Evolutionary conservation across 129 eudicot species (phyloP), one percentile per base, ranked within the genome.

Genomic region (Chrysanthemum lavandulifolium): DNA sequence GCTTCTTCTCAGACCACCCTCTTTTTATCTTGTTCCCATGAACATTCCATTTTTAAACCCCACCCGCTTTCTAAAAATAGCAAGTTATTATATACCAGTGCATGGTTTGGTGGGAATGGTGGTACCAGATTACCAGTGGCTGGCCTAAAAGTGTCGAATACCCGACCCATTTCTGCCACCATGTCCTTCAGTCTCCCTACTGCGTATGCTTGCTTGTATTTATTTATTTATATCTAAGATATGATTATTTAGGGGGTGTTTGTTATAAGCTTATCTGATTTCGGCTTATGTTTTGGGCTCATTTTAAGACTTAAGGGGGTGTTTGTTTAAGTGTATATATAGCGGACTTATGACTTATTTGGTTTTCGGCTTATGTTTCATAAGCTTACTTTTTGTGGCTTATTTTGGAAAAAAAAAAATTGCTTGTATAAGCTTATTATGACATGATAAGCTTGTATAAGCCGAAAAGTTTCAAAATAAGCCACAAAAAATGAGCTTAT

Each of bases 101-200:
- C 86, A 76, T 88, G 89, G 89, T 71, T 91, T 56, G 84, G 84
- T 19, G 40, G 76, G 53, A 50, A 87, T 61, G 85, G 84, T 19
- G 40, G 74, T 58, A 43, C 76, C 68, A 81, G 65, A 36, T 76
- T 90, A 69, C 72, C 83, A 40, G 10, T 1, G 47, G 47, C 10
- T 40, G 2, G 0, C 3, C 59, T 77, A 29, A 69, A 80, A 33
- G 68, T 69, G 76, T 76, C 84, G 11, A 58, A 43, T 62, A 49
- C 65, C 27, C 76, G 77, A 70, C 74, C 80, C 73, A 75, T 80
- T 8, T 68, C 80, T 49, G 89, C 91, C 52, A 56, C 86, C 13
- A 71, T 80, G 29, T 49, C 83, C 2, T 78, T 79, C 82, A 91
- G 91, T 60, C 97, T 91, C 47, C 97, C 97, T 31, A 91, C 89